Base-by-base conservation (phyloP, 345 rosid genomes). In the Rhodamnia rubescens region DNA sequence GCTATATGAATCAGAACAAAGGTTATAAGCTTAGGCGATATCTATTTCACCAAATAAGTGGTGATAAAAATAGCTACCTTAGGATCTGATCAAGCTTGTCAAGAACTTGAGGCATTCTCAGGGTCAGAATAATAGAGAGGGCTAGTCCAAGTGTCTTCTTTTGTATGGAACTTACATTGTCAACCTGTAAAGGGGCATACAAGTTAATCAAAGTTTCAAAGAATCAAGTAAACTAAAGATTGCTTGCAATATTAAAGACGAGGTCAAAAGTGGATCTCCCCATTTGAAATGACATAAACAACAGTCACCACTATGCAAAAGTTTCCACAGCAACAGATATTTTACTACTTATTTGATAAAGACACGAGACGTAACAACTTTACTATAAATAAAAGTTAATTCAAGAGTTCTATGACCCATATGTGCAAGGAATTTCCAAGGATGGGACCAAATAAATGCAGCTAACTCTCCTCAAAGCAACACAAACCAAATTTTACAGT, bases 71-170 rank as follows among this genome's bases (percentile, higher is more conserved):
- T 55, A 50, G 85, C 51, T 87, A 97, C 99, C 98, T 95, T 50
- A 97, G 90, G 89, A 97, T 97, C 85, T 88, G 98, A 91, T 96
- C 99, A 88, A 97, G 97, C 88, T 92, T 95, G 87, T 97, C 98
- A 21, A 96, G 93, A 84, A 95, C 96, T 92, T 96, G 99, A 89
- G 99, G 98, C 94, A 96, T 88, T 90, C 98, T 91, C 51, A 97
- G 89, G 14, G 99, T 94, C 90, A 97, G 91, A 87, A 94, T 95
- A 85, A 96, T 91, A 64, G 99, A 94, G 84, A 97, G 98, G 51
- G 98, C 99, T 64, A 97, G 85, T 78, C 94, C 99, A 89, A 93
- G 92, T 57, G 90, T 93, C 93, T 93, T 96, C 87, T 90, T 96
- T 89, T 94, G 98, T 87, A 85, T 90, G 54, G 93, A 91, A 84